Conservation (phyloP, 352 stramenopile genomes). For the Globisporangium radiosum region DNA sequence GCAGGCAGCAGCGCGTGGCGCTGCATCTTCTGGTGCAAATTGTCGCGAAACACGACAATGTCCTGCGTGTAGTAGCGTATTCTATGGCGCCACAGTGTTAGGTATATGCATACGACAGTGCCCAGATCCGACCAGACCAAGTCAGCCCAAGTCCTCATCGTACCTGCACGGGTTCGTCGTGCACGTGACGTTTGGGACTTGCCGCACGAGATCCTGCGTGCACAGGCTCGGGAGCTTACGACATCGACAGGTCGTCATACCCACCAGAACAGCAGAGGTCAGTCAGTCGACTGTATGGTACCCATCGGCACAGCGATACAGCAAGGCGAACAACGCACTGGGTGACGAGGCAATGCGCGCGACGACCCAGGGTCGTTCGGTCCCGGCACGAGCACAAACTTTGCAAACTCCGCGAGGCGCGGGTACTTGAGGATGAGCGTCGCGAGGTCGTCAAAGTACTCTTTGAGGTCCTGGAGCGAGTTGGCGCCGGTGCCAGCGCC, state of each 20-base stretch:
- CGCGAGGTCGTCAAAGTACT: conserved; percentile 87
- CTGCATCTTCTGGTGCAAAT: conserved; percentile 90
- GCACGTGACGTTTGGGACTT: conserved; percentile 73
- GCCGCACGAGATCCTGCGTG: conserved; percentile 58
- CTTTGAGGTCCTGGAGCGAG: conserved; percentile 72
- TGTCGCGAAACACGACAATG: conserved; percentile 90
- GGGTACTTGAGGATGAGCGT: conserved; percentile 88
- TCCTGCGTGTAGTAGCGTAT: conserved; percentile 92
- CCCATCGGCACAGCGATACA: neutral
- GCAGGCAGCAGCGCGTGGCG: conserved; percentile 76
- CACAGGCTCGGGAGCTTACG: conserved; percentile 59
- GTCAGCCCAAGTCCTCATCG: no score
- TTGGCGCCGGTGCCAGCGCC: conserved; percentile 60
- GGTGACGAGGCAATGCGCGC: conserved; percentile 73
- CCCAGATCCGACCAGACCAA: neutral
- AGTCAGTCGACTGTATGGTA: no score
- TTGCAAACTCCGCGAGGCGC: conserved; percentile 68
- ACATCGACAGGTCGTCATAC: neutral
- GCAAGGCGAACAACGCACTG: conserved; percentile 22
- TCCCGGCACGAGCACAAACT: conserved; percentile 91
- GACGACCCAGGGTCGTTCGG: conserved; percentile 87
- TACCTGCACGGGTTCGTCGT: conserved; percentile 89
- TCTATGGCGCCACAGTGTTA: conserved; percentile 10
- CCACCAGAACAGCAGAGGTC: no score
- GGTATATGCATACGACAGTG: no score